Evolutionary conservation across 2,329 filamentous ascomycete genomes (phyloP), one percentile per base, ranked within the genome.

Genomic region (Hysterium pulicare): DNA sequence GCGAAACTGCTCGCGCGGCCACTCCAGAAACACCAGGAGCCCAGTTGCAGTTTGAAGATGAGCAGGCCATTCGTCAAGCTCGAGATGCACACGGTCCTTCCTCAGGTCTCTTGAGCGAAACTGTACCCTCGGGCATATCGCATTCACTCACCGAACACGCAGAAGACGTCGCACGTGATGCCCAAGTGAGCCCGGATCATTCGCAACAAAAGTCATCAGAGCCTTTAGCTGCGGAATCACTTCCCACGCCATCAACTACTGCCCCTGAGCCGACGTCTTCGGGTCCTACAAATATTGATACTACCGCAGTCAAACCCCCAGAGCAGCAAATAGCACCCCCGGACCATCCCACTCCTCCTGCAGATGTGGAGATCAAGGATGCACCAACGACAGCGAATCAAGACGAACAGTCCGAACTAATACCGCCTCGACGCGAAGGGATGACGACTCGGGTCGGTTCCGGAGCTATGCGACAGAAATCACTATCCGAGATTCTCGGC

Each of bases 361-460:
- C 61, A 5, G 63, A 66, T 42, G 41, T 46, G 17, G 58, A 64
- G 19, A 66, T 65, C 62, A 49, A 51, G 20, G 59, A 66, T 33
- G 53, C 49, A 21, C 52, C 54, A 17, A 38, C 28, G 9, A 28
- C 39, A 15, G 58, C 30, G 17, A 37, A 37, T 13, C 31, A 35
- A 36, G 6, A 15, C n/a, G 6, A 21, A 13, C n/a, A 45, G n/a
- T 40, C 50, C 13, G 30, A 56, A 71, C 21, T 60, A 67, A 33
- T 23, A 21, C 40, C 50, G 23, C 28, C 54, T 16, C 48, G 38
- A 15, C 55, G 67, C 4, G 76, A 77, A 52, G 75, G 82, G 22
- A 84, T 84, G 69, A 84, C 82, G 9, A 87, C 83, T 1, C 71
- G 84, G 52, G 81, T 86, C 17, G 81, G 82, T 3, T 86, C 85